Conservation (phyloP, 441 rosid genomes). For the Manihot esculenta region DNA sequence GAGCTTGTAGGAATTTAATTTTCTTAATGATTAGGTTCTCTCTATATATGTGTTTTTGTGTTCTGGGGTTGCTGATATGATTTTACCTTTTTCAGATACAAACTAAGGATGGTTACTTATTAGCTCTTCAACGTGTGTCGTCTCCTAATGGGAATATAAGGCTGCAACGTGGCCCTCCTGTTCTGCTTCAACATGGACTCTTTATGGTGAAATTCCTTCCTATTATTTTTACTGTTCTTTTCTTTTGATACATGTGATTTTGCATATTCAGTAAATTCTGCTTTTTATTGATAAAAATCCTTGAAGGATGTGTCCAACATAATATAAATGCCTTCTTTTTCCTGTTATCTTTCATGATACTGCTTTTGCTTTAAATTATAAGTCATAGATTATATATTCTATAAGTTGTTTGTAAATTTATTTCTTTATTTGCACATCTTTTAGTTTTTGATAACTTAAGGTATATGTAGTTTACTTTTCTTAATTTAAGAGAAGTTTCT, state of each 20-base stretch:
- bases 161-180: slow-evolving; percentile 52
- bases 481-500: neutral
- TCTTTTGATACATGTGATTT: neutral
- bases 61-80: too few species aligned
- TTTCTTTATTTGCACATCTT: neutral
- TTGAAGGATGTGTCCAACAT: neutral
- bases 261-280: neutral
- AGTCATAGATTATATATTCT: neutral
- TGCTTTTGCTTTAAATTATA: neutral
- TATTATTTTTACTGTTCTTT: neutral
- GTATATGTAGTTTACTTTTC: neutral
- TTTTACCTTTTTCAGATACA: slow-evolving; percentile 40
- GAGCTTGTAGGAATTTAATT: too few species aligned
- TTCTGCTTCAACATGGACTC: slow-evolving; percentile 86
- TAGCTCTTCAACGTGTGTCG: slow-evolving; percentile 83
- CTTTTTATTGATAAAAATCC: neutral
- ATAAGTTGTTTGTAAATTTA: neutral
- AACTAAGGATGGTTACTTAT: slow-evolving; percentile 79
- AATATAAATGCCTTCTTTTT: neutral
- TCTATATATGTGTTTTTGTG: too few species aligned
- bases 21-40: too few species aligned
- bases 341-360: neutral
- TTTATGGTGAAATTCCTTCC: slow-evolving; percentile 53
- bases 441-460: neutral
- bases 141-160: slow-evolving; percentile 33